Evolutionary conservation across 306 rosid genomes (phyloP).

Genomic region (Lathyrus tuberosus): DNA sequence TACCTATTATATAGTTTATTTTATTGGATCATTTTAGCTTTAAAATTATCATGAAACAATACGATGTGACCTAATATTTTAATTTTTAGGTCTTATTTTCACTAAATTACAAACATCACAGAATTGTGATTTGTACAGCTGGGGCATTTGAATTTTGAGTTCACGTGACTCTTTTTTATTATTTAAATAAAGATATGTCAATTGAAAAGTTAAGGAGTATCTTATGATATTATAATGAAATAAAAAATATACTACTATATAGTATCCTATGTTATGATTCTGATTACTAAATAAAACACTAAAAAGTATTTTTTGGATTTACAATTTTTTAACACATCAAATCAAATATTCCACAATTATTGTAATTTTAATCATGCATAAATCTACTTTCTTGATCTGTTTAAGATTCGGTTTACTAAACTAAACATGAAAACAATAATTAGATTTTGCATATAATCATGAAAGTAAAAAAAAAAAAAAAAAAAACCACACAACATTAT

Average conservation of each 20-base stretch:
- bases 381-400: too few species aligned
- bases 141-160: slow-evolving; percentile 15
- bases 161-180: slow-evolving; percentile 34
- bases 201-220: not conserved
- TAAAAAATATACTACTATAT: not conserved
- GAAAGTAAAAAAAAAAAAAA: too few species aligned
- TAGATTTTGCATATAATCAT: not conserved
- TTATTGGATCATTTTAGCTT: not conserved
- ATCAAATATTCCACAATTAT: not conserved
- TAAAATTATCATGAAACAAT: not conserved
- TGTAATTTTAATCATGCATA: not conserved
- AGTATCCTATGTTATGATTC: slow-evolving; percentile 1
- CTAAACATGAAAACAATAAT: not conserved
- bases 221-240: not conserved
- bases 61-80: not conserved
- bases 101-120: not conserved
- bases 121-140: slow-evolving; percentile 3
- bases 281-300: not conserved
- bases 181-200: slow-evolving; percentile 7
- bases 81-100: not conserved
- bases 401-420: not conserved
- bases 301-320: not conserved
- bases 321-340: not conserved
- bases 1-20: too few species aligned
- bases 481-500: too few species aligned